Evolutionary conservation across 345 rosid species (phyloP), one percentile per base, ranked within the genome.

Genomic region (Citrus unshiu): DNA sequence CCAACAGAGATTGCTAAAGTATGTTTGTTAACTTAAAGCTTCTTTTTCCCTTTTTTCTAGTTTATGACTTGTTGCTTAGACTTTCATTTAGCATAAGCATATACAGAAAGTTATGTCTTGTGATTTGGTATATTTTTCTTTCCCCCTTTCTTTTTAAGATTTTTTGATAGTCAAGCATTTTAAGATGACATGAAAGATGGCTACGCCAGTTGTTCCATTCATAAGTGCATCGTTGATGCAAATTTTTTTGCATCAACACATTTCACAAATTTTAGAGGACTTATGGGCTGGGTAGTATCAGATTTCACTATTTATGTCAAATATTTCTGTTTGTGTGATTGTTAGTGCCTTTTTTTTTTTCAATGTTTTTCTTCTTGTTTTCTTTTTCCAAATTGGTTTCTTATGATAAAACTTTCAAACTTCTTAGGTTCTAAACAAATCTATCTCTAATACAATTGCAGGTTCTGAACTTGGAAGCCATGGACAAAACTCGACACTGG

Each of bases 401-500:
- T 46, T 46, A 46, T 46, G 16, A 46, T 46, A 46, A 13, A 46
- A 12, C 14, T 12, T 46, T 46, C 13, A 5, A 19, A 62, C 27
- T 7, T 63, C 64, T 24, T 34, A 21, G 16, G 16, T 68, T 29
- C 58, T 79, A 72, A 66, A 32, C 34, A 32, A 32, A 6, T 64
- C 6, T 39, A n/a, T 65, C 6, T 79, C 51, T 65, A 7, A 2
- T 74, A 25, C 27, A 24, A 69, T 40, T 49, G 37, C 77, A 95
- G 99, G 95, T 95, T 37, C 81, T 95, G 80, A 93, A 88, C 82
- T 85, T 92, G 78, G 98, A 91, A 83, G 86, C 88, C 2, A 90
- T 93, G 97, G 99, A 93, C 79, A 88, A 86, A 84, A 91, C 92
- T 79, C 81, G 98, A 39, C 98, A 93, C 75, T 95, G 99, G 99